Evolutionary conservation across 2,329 filamentous ascomycete species (phyloP), one percentile per base, ranked within the genome.

Genomic region (Fusarium abutilonis): DNA sequence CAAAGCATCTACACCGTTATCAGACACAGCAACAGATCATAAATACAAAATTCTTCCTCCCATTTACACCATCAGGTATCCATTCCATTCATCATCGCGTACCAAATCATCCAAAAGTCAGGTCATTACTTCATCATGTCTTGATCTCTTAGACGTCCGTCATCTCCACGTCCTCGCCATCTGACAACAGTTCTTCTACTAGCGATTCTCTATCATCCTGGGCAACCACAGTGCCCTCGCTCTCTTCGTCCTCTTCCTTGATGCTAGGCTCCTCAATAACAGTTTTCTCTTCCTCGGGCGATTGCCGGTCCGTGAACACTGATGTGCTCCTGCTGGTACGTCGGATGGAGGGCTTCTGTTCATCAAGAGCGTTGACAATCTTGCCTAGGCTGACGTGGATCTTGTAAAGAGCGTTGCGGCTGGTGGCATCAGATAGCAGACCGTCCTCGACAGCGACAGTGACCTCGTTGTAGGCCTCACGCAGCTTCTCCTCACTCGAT

Each of bases 341-440:
- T 26, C 76, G 69, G n/a, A 75, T 67, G 35, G 66, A 66, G 3
- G 72, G 73, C 50, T 76, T 73, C 61, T 72, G 72, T 69, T 82
- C 83, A 52, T 83, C 82, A 4, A 89, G 79, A 29, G 74, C 74
- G 68, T 89, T 88, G 63, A 89, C 86, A 50, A 89, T 88, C 76
- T 89, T 89, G 66, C 86, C 86, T 1, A 90, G 76, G 56, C 80
- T 82, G 63, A 89, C 83, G 67, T 90, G 87, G 48, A 90, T 83
- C 74, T 90, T 90, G 77, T 86, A 88, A 13, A 90, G 77, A 1
- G 87, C 82, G 61, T 90, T 90, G 45, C 85, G 81, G 64, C 82
- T 84, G 19, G 83, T 85, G 13, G 83, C 85, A 74, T 87, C 89
- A 17, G 80, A 81, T 52, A 86, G 77, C 40, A 87, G 75, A 44